Evolutionary conservation across 2,329 filamentous ascomycete genomes (phyloP).

Genomic region (Pseudogymnoascus sp.): DNA sequence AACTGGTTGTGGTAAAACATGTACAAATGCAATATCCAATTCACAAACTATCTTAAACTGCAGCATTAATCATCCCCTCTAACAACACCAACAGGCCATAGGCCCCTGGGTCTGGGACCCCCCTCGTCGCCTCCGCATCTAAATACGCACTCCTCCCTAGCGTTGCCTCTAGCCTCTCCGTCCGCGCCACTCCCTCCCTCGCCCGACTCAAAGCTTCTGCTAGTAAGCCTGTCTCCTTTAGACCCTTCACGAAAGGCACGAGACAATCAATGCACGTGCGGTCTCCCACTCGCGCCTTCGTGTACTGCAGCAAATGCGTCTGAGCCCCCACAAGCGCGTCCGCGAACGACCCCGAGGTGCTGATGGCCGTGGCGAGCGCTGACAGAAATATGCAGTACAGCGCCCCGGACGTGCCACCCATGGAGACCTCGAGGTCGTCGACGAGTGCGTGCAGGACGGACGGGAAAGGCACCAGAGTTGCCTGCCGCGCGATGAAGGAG

Average conservation of each 20-base stretch:
- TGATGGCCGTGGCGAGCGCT: conserved; percentile 17
- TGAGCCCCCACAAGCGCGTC: conserved; percentile 19
- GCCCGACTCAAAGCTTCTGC: conserved; percentile 41
- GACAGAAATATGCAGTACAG: conserved; percentile 27
- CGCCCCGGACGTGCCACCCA: conserved; percentile 30
- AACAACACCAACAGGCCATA: conserved; percentile 38
- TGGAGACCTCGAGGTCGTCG: conserved; percentile 24
- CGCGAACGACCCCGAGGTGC: conserved; percentile 13
- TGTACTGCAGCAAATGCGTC: conserved; percentile 23
- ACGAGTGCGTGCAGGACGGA: conserved; percentile 20
- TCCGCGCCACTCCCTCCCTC: conserved; percentile 40
- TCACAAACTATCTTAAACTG: not conserved
- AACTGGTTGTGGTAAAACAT: not conserved
- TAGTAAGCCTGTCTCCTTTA: conserved; percentile 34
- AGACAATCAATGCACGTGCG: conserved; percentile 28
- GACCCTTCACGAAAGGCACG: conserved; percentile 27
- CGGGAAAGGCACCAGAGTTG: conserved; percentile 16
- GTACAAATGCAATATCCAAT: not conserved
- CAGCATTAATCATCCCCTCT: conserved; percentile 15
- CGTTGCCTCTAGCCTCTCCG: conserved; percentile 47
- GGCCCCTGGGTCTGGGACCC: conserved; percentile 48
- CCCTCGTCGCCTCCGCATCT: conserved; percentile 40
- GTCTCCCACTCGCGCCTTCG: conserved; percentile 25
- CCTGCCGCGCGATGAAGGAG: conserved; percentile 25
- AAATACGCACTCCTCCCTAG: conserved; percentile 48